Conservation (phyloP, 1,284 basidiomycete genomes). For the Cutaneotrichosporon arboriforme region DNA sequence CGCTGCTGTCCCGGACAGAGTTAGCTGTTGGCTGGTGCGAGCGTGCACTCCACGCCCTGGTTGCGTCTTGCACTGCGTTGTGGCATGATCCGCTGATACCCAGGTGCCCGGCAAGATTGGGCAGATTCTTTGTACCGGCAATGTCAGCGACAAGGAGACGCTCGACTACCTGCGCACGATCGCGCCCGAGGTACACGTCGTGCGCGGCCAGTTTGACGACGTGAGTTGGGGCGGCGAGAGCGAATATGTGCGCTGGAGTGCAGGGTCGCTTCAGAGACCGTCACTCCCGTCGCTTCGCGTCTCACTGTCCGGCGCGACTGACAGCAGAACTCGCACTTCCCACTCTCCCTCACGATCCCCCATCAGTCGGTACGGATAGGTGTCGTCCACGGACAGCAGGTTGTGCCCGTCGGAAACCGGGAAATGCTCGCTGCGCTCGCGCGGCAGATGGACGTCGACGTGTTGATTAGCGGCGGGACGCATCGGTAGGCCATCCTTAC, state of each 20-base stretch:
- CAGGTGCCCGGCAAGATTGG: slow-evolving; percentile 89
- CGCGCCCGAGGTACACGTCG: slow-evolving; percentile 87
- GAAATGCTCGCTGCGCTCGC: slow-evolving; percentile 83
- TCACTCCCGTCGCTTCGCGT: too few species aligned
- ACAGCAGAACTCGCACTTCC: slow-evolving; percentile 55
- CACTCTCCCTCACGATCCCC: slow-evolving; percentile 72
- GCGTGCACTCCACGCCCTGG: too few species aligned
- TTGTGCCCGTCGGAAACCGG: slow-evolving; percentile 83
- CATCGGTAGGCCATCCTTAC: slow-evolving; percentile 64
- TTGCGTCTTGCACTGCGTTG: not conserved
- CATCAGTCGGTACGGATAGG: slow-evolving; percentile 81
- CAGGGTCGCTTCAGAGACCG: too few species aligned
- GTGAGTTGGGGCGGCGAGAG: slow-evolving; percentile 53
- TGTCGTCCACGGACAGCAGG: slow-evolving; percentile 90
- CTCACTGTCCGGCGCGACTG: not conserved
- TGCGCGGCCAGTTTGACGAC: slow-evolving; percentile 94
- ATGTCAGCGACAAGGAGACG: slow-evolving; percentile 95
- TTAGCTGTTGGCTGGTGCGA: not conserved
- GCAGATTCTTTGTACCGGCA: slow-evolving; percentile 96
- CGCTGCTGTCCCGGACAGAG: too few species aligned
- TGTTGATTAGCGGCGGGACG: slow-evolving; percentile 87
- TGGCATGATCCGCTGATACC: not conserved
- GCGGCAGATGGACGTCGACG: slow-evolving; percentile 94
- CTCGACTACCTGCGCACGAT: slow-evolving; percentile 97
- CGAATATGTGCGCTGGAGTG: too few species aligned